Base-by-base conservation (phyloP, 768 basidiomycete genomes). In the Rhodotorula kratochvilovae region DNA sequence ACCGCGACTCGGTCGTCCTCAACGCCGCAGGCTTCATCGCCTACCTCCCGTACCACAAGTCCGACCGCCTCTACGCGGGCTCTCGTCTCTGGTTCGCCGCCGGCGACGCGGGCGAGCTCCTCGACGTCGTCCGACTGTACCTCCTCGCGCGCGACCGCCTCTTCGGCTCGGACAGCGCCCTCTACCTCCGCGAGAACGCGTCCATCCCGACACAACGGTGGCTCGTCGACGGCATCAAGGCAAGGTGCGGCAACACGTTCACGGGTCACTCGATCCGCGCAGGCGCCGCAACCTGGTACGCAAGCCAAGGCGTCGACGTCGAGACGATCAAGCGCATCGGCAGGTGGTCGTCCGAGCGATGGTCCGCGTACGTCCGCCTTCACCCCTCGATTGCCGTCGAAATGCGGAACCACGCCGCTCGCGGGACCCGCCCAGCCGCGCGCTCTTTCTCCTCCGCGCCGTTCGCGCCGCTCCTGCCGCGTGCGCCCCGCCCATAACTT, bases 161-260 rank as follows among this genome's bases (percentile, higher is more conserved):
- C 21, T 23, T 35, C 11, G n/a, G 61, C 46, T 21, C 10, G 19
- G 33, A 1, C 21, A 31, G 46, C 3, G 27, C 31, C 19, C 43
- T 61, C 29, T 50, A 71, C 63, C 27, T 84, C 81, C 59, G 80
- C 81, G 57, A 79, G 79, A 55, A 71, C 79, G 50, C 71, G 75
- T 70, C 61, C 15, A 16, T 39, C 19, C 56, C 56, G 1, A 36
- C 56, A 4, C 56, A 35, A 23, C 56, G 35, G 5, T 58, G 56
- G 56, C 39, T 58, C 15, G 56, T 58, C 35, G 23, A 36, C 8
- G 23, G 2, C 12, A 5, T 58, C 35, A 58, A 39, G 56, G 2
- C 35, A 16, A 2, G 21, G 2, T 58, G 35, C 36, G 56, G 56
- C 6, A 13, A 35, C 21, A 2, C 11, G 56, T 58, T 39, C 56